Conservation (phyloP, 2,329 filamentous ascomycete species). For the Camillea tinctor region DNA sequence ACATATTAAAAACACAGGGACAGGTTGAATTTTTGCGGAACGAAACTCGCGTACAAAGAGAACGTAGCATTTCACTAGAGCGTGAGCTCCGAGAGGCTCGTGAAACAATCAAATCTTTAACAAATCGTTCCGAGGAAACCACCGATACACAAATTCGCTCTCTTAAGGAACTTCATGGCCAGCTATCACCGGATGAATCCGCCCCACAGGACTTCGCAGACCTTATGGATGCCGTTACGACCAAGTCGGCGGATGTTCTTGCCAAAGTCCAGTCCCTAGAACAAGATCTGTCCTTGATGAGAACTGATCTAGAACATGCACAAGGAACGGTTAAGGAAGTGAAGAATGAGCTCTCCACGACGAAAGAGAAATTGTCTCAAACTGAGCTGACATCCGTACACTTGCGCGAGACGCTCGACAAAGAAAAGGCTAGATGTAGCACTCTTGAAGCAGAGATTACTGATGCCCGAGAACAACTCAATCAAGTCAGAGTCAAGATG, state of each 20-base stretch:
- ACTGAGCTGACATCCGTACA: constrained; percentile 52
- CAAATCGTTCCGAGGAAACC: constrained; percentile 51
- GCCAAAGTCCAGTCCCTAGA: constrained; percentile 61
- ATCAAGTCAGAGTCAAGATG: constrained; percentile 67
- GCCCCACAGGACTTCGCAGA: constrained; percentile 56
- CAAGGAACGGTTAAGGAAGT: constrained; percentile 54
- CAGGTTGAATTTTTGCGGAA: constrained; percentile 63
- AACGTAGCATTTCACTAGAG: constrained; percentile 59
- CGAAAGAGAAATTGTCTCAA: constrained; percentile 50
- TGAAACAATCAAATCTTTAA: constrained; percentile 52
- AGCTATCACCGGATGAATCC: constrained; percentile 53
- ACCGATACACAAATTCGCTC: constrained; percentile 51
- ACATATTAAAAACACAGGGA: constrained; percentile 56
- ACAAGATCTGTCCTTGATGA: constrained; percentile 57
- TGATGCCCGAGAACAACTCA: constrained; percentile 68
- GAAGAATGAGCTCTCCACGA: constrained; percentile 54
- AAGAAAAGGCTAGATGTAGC: constrained; percentile 53
- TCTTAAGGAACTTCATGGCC: constrained; percentile 58
- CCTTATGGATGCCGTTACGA: constrained; percentile 59
- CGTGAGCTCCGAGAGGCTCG: constrained; percentile 54
- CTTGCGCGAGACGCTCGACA: constrained; percentile 52
- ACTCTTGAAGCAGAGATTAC: constrained; percentile 57
- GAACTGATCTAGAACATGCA: constrained; percentile 61
- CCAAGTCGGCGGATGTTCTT: constrained; percentile 56
- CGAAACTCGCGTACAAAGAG: constrained; percentile 57